Evolutionary conservation across 371 early-diverging fungal genomes (phyloP), one percentile per base, ranked within the genome.

Genomic region (Nematocida sp.): DNA sequence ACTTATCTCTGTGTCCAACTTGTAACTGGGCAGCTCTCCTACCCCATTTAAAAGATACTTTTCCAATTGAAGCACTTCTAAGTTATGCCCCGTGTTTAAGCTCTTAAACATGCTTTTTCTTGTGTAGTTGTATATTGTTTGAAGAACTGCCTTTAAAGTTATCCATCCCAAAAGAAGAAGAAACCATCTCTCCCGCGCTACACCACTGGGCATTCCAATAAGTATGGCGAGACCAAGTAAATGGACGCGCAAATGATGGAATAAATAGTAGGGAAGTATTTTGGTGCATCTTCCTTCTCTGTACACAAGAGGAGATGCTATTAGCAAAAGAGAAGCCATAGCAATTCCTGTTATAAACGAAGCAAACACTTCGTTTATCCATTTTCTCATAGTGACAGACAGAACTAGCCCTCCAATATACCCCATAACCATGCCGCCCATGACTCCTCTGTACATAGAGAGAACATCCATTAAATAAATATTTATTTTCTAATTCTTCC

Each of bases 11-110:
- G 30, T 30, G 16, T 25, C 13, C 5, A 57, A 35, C 35, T 55
- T 28, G 2, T 25, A 23, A 16, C 11, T n/a, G 5, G 39, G 16
- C 7, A 71, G 35, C 28, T 66, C 66, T 3, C 63, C 77, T 25
- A n/a, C 51, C 23, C 76, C 77, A 54, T 68, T 60, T 32, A 79
- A 42, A 28, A 79, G 55, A 61, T 80, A 79, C 65, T 65, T 77
- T 54, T 81, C 79, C 23, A 81, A 40, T 47, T 49, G 63, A 2
- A 81, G 55, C 5, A 81, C 79, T 25, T 81, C 79, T 36, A 57
- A 25, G 45, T 71, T 69, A 25, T 66, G 66, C 28, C 81, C 81
- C 9, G 77, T 75, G 26, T 63, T 47, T 39, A 81, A 38, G 48
- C 50, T 68, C 56, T 76, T 68, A 32, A 77, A 51, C 40, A 79